phyloP scores from a whole-genome alignment of 495 filamentous ascomycete species.

The Evansstolkia leycettana region DNA sequence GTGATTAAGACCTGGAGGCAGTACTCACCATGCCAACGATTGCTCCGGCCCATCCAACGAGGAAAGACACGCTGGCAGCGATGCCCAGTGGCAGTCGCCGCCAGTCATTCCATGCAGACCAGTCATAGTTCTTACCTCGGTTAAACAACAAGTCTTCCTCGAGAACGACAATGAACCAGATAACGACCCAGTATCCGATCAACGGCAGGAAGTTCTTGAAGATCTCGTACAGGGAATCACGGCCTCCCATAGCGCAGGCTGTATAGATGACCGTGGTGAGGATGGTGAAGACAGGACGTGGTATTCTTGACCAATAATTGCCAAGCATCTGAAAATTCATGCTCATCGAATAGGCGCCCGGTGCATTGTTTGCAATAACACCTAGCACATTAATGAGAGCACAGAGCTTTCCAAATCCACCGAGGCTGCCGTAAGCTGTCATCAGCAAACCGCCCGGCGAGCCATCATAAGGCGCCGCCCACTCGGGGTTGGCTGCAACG shows the following conservation, averaged over 20 bases:
- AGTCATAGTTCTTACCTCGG: conserved; percentile 25
- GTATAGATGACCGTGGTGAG: conserved; percentile 29
- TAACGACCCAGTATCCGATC: conserved; percentile 40
- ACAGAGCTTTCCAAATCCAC: conserved; percentile 58
- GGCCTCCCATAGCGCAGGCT: conserved; percentile 37
- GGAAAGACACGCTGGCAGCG: conserved; percentile 32
- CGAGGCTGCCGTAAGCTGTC: conserved; percentile 47
- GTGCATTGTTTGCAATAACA: conserved; percentile 56
- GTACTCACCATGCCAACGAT: conserved; percentile 36
- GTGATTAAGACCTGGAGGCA: neutral
- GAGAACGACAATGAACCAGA: conserved; percentile 30
- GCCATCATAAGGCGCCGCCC: conserved; percentile 40
- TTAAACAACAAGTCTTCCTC: conserved; percentile 35
- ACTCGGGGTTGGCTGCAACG: conserved; percentile 35
- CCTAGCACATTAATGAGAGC: conserved; percentile 56
- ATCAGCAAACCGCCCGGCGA: conserved; percentile 56
- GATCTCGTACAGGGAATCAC: conserved; percentile 31
- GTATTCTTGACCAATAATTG: conserved; percentile 46
- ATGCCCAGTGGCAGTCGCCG: conserved; percentile 29
- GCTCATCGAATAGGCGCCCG: conserved; percentile 58
- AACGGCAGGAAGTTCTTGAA: conserved; percentile 36
- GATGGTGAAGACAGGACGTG: conserved; percentile 53
- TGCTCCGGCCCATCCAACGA: conserved; percentile 37
- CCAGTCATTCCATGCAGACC: conserved; percentile 32
- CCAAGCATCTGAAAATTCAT: conserved; percentile 66